Conservation (phyloP, 108 stramenopile genomes). For the Pseudonitzschia multiseries region DNA sequence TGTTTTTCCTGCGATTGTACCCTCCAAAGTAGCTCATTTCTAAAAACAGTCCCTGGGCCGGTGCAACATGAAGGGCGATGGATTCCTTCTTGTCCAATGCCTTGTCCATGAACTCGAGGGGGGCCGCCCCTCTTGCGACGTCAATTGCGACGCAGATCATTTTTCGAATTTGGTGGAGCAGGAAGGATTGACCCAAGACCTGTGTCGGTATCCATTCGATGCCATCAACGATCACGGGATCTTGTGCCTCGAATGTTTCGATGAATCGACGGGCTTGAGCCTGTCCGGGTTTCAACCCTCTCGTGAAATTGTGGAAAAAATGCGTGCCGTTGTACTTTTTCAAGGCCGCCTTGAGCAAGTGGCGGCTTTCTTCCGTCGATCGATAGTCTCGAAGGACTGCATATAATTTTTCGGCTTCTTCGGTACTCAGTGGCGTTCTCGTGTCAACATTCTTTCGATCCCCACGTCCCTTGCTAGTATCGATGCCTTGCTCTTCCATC, state of each 20-base stretch:
- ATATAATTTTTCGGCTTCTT: constrained; percentile 45
- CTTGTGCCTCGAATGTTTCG: constrained; percentile 60
- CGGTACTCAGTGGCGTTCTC: constrained; percentile 34
- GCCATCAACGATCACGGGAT: constrained; percentile 65
- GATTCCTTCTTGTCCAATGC: constrained; percentile 36
- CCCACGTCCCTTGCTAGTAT: constrained; percentile 15
- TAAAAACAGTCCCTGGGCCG: constrained; percentile 84
- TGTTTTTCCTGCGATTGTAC: constrained; percentile 69
- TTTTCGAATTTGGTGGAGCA: constrained; percentile 98
- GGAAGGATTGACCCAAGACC: constrained; percentile 93
- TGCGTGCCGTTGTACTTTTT: constrained; percentile 87
- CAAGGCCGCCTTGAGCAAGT: constrained; percentile 57
- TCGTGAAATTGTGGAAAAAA: constrained; percentile 89
- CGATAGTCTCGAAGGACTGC: constrained; percentile 48
- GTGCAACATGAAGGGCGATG: constrained; percentile 67
- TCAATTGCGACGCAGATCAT: constrained; percentile 92
- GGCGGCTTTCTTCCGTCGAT: constrained; percentile 51
- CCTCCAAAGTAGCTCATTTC: constrained; percentile 83
- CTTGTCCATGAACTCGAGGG: constrained; percentile 52
- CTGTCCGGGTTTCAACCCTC: constrained; percentile 62
- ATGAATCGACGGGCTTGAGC: constrained; percentile 80
- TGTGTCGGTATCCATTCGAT: constrained; percentile 86
- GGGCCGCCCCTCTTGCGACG: constrained; percentile 65
- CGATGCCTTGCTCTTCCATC: constrained; percentile 31
- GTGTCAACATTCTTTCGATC: constrained; percentile 35